Evolutionary conservation across 2,329 filamentous ascomycete genomes (phyloP), one percentile per base, ranked within the genome.

Genomic region (Diplodia sapinea): DNA sequence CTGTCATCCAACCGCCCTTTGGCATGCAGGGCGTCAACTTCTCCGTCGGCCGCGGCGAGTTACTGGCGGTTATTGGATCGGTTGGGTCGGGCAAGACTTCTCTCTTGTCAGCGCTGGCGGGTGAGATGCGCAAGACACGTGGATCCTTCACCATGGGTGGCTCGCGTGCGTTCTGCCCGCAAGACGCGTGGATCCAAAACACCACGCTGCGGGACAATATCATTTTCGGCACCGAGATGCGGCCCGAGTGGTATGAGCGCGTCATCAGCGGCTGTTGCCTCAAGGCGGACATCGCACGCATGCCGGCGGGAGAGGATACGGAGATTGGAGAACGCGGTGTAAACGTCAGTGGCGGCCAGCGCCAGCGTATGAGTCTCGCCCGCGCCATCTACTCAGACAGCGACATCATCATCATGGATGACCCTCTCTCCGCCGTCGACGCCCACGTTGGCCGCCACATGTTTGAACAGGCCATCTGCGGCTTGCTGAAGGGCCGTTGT

Each of bases 181-280:
- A 99, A 76, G 97, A 97, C 74, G 92, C 95, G 0, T 99, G 95
- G 95, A 97, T 99, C 62, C 94, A 98, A 76, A 98, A 98, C 74
- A 86, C 93, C 0, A 92, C 90, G 0, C 86, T 98, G 3, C 89
- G 88, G 70, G 88, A 97, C 43, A 99, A 99, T 74, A 96, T 99
- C 68, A 79, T 93, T 0, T 98, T 98, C 74, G 94, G 94, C 13
- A 94, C 93, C 84, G 82, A 85, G 76, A 86, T 72, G 69, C 85
- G 96, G 64, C 85, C 85, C 68, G 81, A 82, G 3, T 97, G 94
- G 94, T 96, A 97, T 74, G 85, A 90, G 54, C 81, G 91, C 62
- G 93, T 97, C 17, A 84, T 97, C 38, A 86, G 91, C 75, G 92
- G 92, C 11, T 98, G 94, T 77, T 93, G 94, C 1, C 83, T 98